phyloP scores from a whole-genome alignment of 1,139 yeast genomes.

The Arxiozyma heterogenica region DNA sequence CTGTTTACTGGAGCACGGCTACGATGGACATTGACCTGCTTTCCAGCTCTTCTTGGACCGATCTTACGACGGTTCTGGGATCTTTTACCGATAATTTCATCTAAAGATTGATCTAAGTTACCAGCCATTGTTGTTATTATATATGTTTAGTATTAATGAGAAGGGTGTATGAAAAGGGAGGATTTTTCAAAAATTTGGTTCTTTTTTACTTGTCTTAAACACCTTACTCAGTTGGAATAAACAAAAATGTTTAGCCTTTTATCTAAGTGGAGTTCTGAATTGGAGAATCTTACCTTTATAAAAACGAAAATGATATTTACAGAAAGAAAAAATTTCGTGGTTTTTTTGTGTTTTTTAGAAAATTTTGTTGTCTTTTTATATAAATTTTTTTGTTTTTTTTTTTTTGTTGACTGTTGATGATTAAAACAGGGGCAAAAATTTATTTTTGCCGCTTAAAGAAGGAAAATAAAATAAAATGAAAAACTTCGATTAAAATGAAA shows the following conservation, averaged over 20 bases:
- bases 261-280: too few relatives aligned
- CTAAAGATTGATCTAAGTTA: slow-evolving; percentile 86
- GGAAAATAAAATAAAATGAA: neutral
- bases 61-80: slow-evolving; percentile 35
- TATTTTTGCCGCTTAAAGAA: neutral
- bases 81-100: slow-evolving; percentile 77
- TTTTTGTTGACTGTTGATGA: too few relatives aligned
- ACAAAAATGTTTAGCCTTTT: neutral
- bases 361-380: neutral
- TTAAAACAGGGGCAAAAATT: neutral
- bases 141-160: slow-evolving; percentile 1
- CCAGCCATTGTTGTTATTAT: slow-evolving; percentile 40
- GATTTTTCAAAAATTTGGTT: slow-evolving; percentile 1
- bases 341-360: too few relatives aligned
- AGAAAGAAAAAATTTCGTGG: neutral
- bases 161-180: neutral
- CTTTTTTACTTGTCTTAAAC: neutral
- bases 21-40: slow-evolving; percentile 20
- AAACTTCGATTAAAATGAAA: neutral
- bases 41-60: slow-evolving; percentile 26
- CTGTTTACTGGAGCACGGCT: slow-evolving; percentile 19
- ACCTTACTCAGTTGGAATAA: neutral
- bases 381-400: neutral
- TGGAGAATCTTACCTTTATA: too few relatives aligned
- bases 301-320: neutral